Evolutionary conservation across 148 eudicot genomes (phyloP), one percentile per base, ranked within the genome.

Genomic region (Vaccinium darrowii): DNA sequence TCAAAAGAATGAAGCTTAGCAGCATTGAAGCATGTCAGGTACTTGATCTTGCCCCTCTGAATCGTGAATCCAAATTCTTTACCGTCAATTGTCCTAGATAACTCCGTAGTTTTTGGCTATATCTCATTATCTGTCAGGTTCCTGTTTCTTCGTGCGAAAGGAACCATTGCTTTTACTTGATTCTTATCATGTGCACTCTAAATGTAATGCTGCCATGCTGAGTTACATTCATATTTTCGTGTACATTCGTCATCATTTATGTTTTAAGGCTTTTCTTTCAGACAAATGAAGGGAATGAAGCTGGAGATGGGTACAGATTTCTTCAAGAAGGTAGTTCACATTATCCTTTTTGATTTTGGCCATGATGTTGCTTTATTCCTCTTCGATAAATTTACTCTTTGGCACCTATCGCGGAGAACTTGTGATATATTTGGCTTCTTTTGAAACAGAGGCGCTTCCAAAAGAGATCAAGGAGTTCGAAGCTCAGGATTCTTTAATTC

Each of bases 1-100:
- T 73, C 74, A 97, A 97, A 88, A 88, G 90, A 86, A 86, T 87
- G 88, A 97, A 94, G 89, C 79, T 87, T 79, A 86, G 81, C 86
- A 79, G 83, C 76, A 73, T 18, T 74, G 93, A 85, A 74, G 86
- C 75, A 80, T 84, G 84, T 81, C 78, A 11, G 90, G 98, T 94
- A 93, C 52, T 81, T 75, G 54, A 60, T 58, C 52, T 43, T n/a
- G 23, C 60, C 84, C 62, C 77, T 49, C 12, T 11, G 82, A 11
- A 63, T 25, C 23, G 8, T 11, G 82, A 11, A 63, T 25, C 19
- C 65, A 18, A 33, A 53, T 76, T 8, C 33, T 77, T 52, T 36
- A 14, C 47, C 13, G 13, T 5, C 27, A 8, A 23, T 62, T 81
- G 23, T 50, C 23, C 16, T 54, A 50, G 60, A 57, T 43, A 25